A percentile compares a stretch with the other conserved stretches of the same genome.
Conservation (phyloP, 352 stramenopile species). For the Globisporangium abappressorium region DNA sequence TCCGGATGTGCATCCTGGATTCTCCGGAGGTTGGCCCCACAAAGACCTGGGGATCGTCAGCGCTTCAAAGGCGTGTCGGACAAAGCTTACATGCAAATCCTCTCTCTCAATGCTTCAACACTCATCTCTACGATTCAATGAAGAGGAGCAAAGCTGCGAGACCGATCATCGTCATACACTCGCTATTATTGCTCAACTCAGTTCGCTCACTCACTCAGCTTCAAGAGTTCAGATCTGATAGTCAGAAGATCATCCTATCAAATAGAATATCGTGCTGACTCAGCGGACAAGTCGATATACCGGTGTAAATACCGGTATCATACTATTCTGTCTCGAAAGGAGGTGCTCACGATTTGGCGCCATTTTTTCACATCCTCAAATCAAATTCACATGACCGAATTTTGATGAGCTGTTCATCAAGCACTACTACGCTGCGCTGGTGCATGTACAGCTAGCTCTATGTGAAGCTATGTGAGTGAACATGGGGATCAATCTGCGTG, state of each 20-base stretch:
- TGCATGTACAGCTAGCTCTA: no score
- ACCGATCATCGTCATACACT: not conserved
- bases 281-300: not conserved
- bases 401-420: no score
- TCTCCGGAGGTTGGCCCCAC: not conserved
- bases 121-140: not conserved
- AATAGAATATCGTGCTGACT: not conserved
- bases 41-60: not conserved
- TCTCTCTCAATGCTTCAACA: not conserved
- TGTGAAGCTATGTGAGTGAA: no score
- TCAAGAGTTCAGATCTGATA: not conserved
- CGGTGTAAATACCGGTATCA: not conserved
- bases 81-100: not conserved
- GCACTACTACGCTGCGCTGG: no score
- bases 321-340: not conserved
- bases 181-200: not conserved
- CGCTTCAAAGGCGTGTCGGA: not conserved
- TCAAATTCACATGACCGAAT: no score
- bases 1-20: not conserved
- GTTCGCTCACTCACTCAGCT: not conserved
- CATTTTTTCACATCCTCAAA: no score
- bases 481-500: no score
- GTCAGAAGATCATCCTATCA: not conserved
- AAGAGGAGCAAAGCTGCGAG: not conserved
- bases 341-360: not conserved